Evolutionary conservation across 257 asterid genomes (phyloP).

Genomic region (Solanum sejunctum): DNA sequence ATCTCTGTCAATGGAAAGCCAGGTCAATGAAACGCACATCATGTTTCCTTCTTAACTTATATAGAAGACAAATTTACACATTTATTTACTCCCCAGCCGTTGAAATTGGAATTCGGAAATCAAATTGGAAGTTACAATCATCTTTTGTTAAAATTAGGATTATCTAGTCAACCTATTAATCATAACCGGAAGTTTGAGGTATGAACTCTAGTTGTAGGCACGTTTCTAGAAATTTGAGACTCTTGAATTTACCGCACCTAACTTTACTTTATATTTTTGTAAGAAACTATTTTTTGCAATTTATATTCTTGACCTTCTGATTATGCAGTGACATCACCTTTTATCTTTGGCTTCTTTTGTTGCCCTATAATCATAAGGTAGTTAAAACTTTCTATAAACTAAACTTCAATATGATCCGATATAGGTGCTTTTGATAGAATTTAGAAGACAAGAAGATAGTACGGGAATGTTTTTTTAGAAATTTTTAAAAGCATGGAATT

Average conservation of each 20-base stretch:
- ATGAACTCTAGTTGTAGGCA: neutral
- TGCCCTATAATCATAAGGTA: neutral
- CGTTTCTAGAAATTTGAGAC: neutral
- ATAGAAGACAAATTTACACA: neutral
- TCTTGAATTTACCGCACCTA: neutral
- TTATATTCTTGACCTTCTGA: neutral
- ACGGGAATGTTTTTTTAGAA: neutral
- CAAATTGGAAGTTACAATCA: neutral
- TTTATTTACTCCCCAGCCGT: neutral
- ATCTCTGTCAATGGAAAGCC: constrained; percentile 17
- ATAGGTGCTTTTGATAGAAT: neutral
- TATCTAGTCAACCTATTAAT: neutral
- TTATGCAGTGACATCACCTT: neutral
- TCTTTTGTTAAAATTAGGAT: neutral
- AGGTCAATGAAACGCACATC: neutral
- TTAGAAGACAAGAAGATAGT: neutral
- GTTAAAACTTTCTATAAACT: neutral
- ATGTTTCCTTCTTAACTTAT: neutral
- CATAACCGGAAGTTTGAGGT: neutral
- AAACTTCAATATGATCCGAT: neutral
- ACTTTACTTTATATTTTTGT: neutral
- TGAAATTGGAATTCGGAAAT: neutral
- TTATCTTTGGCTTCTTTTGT: neutral
- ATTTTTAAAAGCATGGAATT: neutral
- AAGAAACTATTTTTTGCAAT: neutral